Conservation (phyloP, 1,284 basidiomycete genomes). For the Leucoagaricus sp. region DNA sequence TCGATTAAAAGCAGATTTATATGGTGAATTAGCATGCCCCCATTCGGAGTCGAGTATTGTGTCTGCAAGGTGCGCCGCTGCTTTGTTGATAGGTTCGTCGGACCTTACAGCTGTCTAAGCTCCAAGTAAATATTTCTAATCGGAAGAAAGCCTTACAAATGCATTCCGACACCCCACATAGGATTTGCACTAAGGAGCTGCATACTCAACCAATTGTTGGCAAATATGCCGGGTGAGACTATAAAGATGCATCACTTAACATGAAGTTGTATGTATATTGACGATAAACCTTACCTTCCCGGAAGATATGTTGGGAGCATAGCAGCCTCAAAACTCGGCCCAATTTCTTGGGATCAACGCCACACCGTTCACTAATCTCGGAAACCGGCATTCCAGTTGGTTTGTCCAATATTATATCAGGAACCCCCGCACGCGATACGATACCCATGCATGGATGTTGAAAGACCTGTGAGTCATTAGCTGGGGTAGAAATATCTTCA, state of each 20-base stretch:
- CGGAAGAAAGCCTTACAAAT: constrained; percentile 15
- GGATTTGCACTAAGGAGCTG: constrained; percentile 25
- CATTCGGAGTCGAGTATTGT: constrained; percentile 48
- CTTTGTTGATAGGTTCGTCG: constrained; percentile 13
- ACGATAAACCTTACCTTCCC: constrained; percentile 31
- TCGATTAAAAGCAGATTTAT: constrained; percentile 1
- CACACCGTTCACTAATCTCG: constrained; percentile 26
- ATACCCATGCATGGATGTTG: neutral
- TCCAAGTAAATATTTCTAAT: too few species aligned
- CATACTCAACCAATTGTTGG: constrained; percentile 36
- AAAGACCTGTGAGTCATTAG: neutral
- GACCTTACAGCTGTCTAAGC: neutral
- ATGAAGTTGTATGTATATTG: neutral
- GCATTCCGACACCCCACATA: constrained; percentile 23
- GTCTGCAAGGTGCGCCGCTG: constrained; percentile 23
- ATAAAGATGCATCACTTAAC: neutral
- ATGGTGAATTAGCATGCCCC: constrained; percentile 80
- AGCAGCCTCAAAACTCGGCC: constrained; percentile 37
- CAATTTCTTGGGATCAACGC: constrained; percentile 23
- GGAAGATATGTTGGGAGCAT: constrained; percentile 37
- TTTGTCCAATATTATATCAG: neutral
- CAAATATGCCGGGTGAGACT: constrained; percentile 29
- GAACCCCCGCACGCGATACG: neutral
- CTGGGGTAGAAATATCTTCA: too few species aligned
- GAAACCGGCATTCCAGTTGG: constrained; percentile 33